Percentiles rank a stretch among this genome's conserved stretches.
Evolutionary conservation across 73 alveolate species (phyloP).

Genomic region (Breviolum minutum): DNA sequence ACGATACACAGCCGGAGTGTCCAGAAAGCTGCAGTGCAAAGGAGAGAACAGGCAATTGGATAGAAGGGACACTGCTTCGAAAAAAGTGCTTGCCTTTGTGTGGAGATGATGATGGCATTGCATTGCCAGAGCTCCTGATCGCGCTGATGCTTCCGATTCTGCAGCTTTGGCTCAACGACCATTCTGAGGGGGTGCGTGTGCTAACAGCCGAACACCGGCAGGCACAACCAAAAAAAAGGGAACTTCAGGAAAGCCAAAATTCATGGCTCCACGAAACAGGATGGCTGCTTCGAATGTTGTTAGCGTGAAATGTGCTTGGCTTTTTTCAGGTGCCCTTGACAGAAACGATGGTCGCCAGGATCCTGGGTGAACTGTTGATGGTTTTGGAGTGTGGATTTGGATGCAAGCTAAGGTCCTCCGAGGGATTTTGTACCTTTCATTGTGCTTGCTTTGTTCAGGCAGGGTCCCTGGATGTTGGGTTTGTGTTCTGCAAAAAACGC

Average conservation of each 20-base stretch:
- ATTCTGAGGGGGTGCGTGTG: not conserved
- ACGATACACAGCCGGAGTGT: not conserved
- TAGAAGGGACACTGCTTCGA: slow-evolving; percentile 22
- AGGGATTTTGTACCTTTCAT: not conserved
- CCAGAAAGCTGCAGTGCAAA: slow-evolving; percentile 34
- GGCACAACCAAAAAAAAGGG: not conserved
- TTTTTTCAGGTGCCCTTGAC: too few relatives aligned
- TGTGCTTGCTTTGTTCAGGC: not conserved
- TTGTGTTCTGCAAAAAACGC: not conserved
- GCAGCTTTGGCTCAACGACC: slow-evolving; percentile 19
- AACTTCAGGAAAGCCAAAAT: too few relatives aligned
- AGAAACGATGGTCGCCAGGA: too few relatives aligned
- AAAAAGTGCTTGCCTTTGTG: not conserved
- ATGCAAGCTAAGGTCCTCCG: not conserved
- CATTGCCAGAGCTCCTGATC: not conserved
- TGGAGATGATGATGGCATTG: not conserved
- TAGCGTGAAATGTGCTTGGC: too few relatives aligned
- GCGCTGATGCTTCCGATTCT: not conserved
- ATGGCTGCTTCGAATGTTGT: too few relatives aligned
- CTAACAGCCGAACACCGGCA: slow-evolving; percentile 25
- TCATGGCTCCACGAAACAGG: too few relatives aligned
- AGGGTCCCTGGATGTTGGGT: not conserved
- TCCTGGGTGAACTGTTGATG: too few relatives aligned
- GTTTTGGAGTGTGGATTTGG: too few relatives aligned
- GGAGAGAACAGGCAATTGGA: slow-evolving; percentile 44